A percentile compares a stretch with the other conserved stretches of the same genome.
Conservation (phyloP, 163 green algal species). For the Prototheca stagnorum region DNA sequence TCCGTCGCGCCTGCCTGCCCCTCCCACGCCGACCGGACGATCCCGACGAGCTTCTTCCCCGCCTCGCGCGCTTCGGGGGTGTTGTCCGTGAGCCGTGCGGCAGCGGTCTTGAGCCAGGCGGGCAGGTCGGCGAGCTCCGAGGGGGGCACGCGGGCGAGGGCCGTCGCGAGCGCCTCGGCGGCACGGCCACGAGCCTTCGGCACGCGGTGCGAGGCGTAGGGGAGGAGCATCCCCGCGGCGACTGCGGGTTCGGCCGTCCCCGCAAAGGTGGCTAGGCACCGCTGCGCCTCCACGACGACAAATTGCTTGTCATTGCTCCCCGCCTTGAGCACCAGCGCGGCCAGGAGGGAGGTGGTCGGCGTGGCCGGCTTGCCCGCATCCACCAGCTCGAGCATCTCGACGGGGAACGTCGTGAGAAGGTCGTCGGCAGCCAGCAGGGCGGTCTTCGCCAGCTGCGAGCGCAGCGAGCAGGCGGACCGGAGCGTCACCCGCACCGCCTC, state of each 20-base stretch:
- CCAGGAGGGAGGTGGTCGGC: constrained; percentile 26
- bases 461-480: constrained; percentile 1
- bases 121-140: neutral
- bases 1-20: neutral
- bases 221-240: constrained; percentile 9
- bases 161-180: constrained; percentile 3
- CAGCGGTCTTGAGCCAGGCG: neutral
- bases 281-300: constrained; percentile 34
- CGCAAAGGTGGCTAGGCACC: constrained; percentile 7
- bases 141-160: constrained; percentile 5
- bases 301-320: constrained; percentile 44
- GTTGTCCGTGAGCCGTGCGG: constrained; percentile 1
- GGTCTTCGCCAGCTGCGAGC: constrained; percentile 21
- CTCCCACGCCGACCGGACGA: neutral
- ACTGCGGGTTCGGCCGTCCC: neutral
- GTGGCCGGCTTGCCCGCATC: constrained; percentile 18
- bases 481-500: neutral
- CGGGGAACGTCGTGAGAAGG: constrained; percentile 11
- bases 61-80: neutral
- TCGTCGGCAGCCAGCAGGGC: constrained; percentile 28
- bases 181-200: constrained; percentile 32
- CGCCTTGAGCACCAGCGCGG: constrained; percentile 26
- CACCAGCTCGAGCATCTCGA: constrained; percentile 12
- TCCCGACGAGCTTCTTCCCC: neutral
- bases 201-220: constrained; percentile 26